Evolutionary conservation across 106 monocot species (phyloP), one percentile per base, ranked within the genome.

Genomic region (Acanthochlamys bracteata): DNA sequence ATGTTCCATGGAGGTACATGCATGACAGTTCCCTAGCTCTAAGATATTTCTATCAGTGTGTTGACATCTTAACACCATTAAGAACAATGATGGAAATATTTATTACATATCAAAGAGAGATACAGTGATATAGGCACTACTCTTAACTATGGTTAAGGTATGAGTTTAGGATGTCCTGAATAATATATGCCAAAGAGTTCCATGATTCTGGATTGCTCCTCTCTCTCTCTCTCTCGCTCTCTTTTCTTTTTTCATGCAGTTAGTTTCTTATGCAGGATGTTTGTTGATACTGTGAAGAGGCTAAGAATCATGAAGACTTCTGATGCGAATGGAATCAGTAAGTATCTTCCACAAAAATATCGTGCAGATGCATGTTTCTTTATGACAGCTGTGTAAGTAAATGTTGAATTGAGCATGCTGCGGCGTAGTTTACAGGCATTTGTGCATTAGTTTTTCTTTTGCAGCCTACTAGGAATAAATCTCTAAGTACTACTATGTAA

Each of bases 1-100:
- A 96, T 81, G 96, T 96, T 39, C 96, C 96, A 7, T 96, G 91
- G 90, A 76, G 74, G 96, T 96, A 96, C 54, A 64, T 16, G 40
- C 33, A 56, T n/a, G n/a, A n/a, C 17, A 45, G 26, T 20, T 17
- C 9, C 49, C 49, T 49, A 49, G 2, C 12, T 49, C 17, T 14
- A 17, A 10, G 2, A 49, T 33, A 33, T 33, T 3, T 33, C 49
- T 49, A 49, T 49, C 15, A 49, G 9, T 1, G 17, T 17, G 17
- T 49, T 17, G 2, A 49, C 1, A 49, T 49, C 17, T 43, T 43
- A 7, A 49, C 2, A 14, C 10, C 2, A 4, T 14, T 2, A 10
- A 49, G 10, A 49, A 49, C 15, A n/a, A 49, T 14, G 9, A 4
- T 12, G 3, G 12, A 14, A 9, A 49, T 49, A 49, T 49, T 49